Conservation (phyloP, 257 asterid genomes). For the Echium plantagineum region DNA sequence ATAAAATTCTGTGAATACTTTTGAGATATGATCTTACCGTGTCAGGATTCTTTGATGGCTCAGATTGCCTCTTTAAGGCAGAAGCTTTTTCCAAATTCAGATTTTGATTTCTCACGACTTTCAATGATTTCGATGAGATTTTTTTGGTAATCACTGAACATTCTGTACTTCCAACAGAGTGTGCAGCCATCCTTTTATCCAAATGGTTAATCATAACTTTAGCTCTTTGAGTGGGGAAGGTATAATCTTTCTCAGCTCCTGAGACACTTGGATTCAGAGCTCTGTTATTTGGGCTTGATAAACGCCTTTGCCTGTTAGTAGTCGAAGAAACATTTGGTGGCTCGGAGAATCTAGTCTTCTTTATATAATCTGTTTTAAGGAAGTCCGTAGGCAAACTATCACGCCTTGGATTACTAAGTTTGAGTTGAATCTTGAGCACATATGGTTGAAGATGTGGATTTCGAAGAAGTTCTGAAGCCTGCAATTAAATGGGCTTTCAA, state of each 20-base stretch:
- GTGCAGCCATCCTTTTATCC: constrained; percentile 23
- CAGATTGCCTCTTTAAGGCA: constrained; percentile 40
- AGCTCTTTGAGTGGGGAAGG: constrained; percentile 31
- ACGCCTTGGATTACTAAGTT: constrained; percentile 63
- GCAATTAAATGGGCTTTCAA: constrained; percentile 9
- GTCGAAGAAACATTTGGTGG: constrained; percentile 27
- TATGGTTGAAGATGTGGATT: constrained; percentile 70
- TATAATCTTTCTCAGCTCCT: constrained; percentile 50
- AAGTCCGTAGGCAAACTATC: constrained; percentile 40
- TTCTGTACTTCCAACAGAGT: constrained; percentile 41
- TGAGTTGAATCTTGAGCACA: constrained; percentile 69
- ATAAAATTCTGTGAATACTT: background rate
- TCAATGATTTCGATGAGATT: constrained; percentile 39
- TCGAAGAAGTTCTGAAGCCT: constrained; percentile 91
- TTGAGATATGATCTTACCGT: constrained; percentile 30
- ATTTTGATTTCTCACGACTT: constrained; percentile 24
- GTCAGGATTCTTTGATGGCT: constrained; percentile 45
- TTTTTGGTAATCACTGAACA: constrained; percentile 39
- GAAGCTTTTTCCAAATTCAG: constrained; percentile 26
- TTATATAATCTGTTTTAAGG: constrained; percentile 27
- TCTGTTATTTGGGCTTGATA: constrained; percentile 58
- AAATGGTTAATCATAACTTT: constrained; percentile 19
- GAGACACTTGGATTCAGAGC: constrained; percentile 80
- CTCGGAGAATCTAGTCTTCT: constrained; percentile 54
- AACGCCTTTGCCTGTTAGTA: constrained; percentile 29